Base-by-base conservation (phyloP, 306 rosid genomes). In the Castanea mollissima region DNA sequence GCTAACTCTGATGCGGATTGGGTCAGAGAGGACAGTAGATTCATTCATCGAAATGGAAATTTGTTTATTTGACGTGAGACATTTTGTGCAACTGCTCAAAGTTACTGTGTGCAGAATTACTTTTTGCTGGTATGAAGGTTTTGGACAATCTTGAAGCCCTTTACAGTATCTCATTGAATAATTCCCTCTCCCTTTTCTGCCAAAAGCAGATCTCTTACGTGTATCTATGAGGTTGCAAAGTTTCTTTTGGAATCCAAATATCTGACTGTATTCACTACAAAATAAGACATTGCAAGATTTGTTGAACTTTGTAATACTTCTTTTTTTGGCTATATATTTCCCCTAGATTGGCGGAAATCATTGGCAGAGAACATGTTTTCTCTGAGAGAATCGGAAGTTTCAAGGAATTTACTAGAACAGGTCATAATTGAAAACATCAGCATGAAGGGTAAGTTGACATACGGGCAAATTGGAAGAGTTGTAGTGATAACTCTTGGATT, bases 1-100 rank as follows among this genome's bases (percentile, higher is more conserved):
- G 73, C 87, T 93, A 52, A 86, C 56, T 84, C 92, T 75, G 88
- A 79, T 78, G 97, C 93, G 80, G 77, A 75, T 69, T 93, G 97
- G 97, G 90, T 83, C 69, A 79, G 49, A 20, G 74, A 79, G 67
- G 85, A 75, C 14, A 84, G 29, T 41, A 83, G 71, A 23, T 54
- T 71, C 71, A 55, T 88, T 3, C 77, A 63, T 63, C 87, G 56
- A 78, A 79, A 74, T 34, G 90, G 90, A 10, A 82, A 71, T 75
- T 49, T 87, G 91, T 83, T 18, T 82, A 78, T 14, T 83, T 38
- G 84, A 87, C 38, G 84, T 51, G 75, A 70, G 74, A 8, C 68
- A 67, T 55, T 80, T 91, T 60, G 78, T 75, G 77, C 82, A 19
- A 85, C 79, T 23, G 89, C 91, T 77, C 31, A 20, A 69, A 82